These are phyloP conservation scores for Aspergillus calidoustus DNA, from an alignment of 2,329 filamentous ascomycete species.

Conservation along the genomic window DNA sequence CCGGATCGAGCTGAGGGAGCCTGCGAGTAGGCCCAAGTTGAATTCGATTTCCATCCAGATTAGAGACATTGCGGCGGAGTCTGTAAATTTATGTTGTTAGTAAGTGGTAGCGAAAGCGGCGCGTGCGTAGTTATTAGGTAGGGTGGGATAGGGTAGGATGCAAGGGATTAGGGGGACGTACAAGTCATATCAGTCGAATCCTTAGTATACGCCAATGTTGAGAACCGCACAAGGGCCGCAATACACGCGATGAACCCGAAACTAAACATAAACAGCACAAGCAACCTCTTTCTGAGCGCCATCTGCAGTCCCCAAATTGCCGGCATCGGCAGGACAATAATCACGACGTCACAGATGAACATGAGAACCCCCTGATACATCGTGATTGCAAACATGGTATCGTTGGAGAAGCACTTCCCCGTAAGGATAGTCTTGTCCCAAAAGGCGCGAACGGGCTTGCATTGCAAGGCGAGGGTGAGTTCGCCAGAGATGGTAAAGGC, in stretches of 20 bases:
- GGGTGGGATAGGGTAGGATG: background rate
- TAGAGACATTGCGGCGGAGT: conserved; percentile 14
- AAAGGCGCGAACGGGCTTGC: conserved; percentile 8
- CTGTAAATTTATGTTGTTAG: background rate
- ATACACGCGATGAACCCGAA: conserved; percentile 14
- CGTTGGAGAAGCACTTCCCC: background rate
- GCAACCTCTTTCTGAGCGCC: conserved; percentile 7
- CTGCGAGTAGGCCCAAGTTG: conserved; percentile 16
- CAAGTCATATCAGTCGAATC: background rate
- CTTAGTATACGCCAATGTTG: background rate
- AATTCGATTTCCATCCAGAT: conserved; percentile 20
- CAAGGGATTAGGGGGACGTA: background rate
- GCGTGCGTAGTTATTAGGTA: too few species aligned
- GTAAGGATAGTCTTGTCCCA: background rate
- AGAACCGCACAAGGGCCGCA: conserved; percentile 15
- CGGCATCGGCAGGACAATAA: background rate
- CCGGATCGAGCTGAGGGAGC: conserved; percentile 11
- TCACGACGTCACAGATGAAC: background rate
- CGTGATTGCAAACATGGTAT: background rate
- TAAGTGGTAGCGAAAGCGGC: background rate
- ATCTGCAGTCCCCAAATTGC: conserved; percentile 17
- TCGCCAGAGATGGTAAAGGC: conserved; percentile 17
- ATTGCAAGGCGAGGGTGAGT: conserved; percentile 15
- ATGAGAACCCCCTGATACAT: background rate
- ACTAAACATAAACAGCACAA: conserved; percentile 9